Percentiles rank a stretch among this genome's conserved stretches.
phyloP scores from a whole-genome alignment of 2,329 filamentous ascomycete species.

The Botrytis medusae region DNA sequence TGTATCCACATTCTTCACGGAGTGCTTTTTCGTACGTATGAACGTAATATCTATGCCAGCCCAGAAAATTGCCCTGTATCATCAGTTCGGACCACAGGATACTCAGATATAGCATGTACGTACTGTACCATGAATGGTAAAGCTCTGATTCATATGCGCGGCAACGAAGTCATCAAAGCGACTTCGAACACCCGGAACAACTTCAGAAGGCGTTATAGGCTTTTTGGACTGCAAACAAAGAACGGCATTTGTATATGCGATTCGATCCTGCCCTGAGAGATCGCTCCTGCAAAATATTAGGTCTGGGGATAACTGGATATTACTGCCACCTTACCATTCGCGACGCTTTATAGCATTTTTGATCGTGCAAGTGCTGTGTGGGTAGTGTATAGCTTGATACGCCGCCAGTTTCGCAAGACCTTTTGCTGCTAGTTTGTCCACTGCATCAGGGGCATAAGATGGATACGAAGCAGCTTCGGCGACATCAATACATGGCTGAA shows the following conservation, averaged over 20 bases:
- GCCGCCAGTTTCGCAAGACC: constrained; percentile 39
- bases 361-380: constrained; percentile 39
- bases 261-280: constrained; percentile 27
- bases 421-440: constrained; percentile 39
- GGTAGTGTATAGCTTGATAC: constrained; percentile 28
- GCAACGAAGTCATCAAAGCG: constrained; percentile 44
- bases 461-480: background rate
- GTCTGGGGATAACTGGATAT: background rate
- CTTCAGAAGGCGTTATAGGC: constrained; percentile 36
- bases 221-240: constrained; percentile 41
- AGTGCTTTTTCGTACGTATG: constrained; percentile 46
- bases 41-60: constrained; percentile 47
- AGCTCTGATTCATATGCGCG: constrained; percentile 41
- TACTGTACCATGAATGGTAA: constrained; percentile 28
- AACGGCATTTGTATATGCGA: constrained; percentile 42
- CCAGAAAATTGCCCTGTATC: constrained; percentile 40
- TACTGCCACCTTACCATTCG: constrained; percentile 43
- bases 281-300: constrained; percentile 23
- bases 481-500: background rate
- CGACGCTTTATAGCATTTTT: constrained; percentile 43
- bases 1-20: constrained; percentile 46
- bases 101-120: constrained; percentile 23
- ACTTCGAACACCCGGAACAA: constrained; percentile 40
- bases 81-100: constrained; percentile 24
- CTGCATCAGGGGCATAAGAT: constrained; percentile 21